Percentiles rank a stretch among this genome's conserved stretches.
phyloP scores from a whole-genome alignment of 2,329 filamentous ascomycete genomes.

The Aspergillus brunneoviolaceus region DNA sequence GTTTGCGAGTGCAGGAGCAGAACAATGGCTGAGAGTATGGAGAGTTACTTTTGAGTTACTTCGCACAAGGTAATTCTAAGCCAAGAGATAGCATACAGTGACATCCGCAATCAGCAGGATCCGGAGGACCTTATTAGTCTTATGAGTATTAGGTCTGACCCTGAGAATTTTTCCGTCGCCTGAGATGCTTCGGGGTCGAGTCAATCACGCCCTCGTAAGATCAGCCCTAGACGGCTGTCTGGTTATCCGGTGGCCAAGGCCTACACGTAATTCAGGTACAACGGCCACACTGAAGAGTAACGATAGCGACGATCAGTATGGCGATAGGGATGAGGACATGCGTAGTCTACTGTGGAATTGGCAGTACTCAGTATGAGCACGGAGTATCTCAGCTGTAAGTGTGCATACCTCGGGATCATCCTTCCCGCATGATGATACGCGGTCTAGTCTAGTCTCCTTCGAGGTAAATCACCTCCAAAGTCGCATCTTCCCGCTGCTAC shows the following conservation, averaged over 20 bases:
- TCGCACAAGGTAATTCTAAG: neutral
- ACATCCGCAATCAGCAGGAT: conserved; percentile 14
- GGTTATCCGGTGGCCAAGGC: neutral
- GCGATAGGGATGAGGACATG: neutral
- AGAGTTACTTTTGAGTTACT: too few species aligned
- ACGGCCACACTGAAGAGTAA: neutral
- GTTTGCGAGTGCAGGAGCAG: too few species aligned
- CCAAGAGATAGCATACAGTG: conserved; percentile 10
- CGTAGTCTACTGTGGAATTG: too few species aligned
- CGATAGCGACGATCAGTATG: conserved; percentile 4
- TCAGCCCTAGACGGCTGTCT: conserved; percentile 10
- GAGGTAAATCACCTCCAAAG: neutral
- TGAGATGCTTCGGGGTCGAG: neutral
- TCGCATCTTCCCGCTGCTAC: neutral
- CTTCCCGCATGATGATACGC: conserved; percentile 11
- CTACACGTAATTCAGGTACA: neutral
- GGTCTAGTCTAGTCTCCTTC: conserved; percentile 4
- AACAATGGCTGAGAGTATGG: too few species aligned
- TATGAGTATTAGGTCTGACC: neutral
- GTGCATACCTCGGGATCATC: conserved; percentile 12
- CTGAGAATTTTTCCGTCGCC: conserved; percentile 4
- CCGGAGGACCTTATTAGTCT: neutral
- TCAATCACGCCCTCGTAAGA: conserved; percentile 11
- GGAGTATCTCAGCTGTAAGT: too few species aligned
- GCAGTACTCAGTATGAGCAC: too few species aligned